Percentiles rank a stretch among this genome's conserved stretches.
phyloP scores from a whole-genome alignment of 2,329 filamentous ascomycete genomes.

The Penicillium sclerotiorum region DNA sequence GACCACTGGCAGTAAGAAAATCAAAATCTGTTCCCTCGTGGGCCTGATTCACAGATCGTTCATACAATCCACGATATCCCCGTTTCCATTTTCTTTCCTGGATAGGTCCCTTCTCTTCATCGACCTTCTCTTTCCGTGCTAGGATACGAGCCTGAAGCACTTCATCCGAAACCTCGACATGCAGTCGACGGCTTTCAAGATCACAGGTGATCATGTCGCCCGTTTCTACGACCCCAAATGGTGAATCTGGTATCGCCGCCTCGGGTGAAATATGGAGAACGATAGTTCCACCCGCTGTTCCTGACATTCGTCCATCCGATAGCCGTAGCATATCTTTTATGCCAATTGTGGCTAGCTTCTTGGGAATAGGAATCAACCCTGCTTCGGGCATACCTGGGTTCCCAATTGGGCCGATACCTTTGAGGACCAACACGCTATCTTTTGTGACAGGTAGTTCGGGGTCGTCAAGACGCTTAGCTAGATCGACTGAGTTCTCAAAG shows the following conservation, averaged over 20 bases:
- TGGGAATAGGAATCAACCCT: slow-evolving; percentile 54
- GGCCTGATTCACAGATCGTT: slow-evolving; percentile 47
- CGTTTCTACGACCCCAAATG: slow-evolving; percentile 52
- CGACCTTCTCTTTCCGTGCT: slow-evolving; percentile 26
- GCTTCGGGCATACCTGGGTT: slow-evolving; percentile 59
- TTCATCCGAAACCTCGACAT: slow-evolving; percentile 46
- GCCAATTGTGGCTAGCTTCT: slow-evolving; percentile 50
- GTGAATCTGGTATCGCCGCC: slow-evolving; percentile 49
- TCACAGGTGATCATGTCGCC: slow-evolving; percentile 54
- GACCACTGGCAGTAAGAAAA: slow-evolving; percentile 36
- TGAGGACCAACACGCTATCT: slow-evolving; percentile 52
- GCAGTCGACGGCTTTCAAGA: slow-evolving; percentile 45
- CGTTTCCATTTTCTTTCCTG: slow-evolving; percentile 31
- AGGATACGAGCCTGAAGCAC: slow-evolving; percentile 45
- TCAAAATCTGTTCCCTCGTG: slow-evolving; percentile 47
- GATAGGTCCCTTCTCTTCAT: slow-evolving; percentile 11
- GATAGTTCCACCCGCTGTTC: slow-evolving; percentile 59
- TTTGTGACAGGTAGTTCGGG: slow-evolving; percentile 47
- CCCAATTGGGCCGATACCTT: slow-evolving; percentile 54
- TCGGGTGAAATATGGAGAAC: slow-evolving; percentile 58
- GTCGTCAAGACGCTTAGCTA: slow-evolving; percentile 51
- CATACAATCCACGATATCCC: slow-evolving; percentile 46
- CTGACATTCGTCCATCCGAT: slow-evolving; percentile 59
- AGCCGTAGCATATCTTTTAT: slow-evolving; percentile 58
- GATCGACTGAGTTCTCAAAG: slow-evolving; percentile 51